Base-by-base conservation (phyloP, 805 yeast genomes). In the Starmerella bombicola region DNA sequence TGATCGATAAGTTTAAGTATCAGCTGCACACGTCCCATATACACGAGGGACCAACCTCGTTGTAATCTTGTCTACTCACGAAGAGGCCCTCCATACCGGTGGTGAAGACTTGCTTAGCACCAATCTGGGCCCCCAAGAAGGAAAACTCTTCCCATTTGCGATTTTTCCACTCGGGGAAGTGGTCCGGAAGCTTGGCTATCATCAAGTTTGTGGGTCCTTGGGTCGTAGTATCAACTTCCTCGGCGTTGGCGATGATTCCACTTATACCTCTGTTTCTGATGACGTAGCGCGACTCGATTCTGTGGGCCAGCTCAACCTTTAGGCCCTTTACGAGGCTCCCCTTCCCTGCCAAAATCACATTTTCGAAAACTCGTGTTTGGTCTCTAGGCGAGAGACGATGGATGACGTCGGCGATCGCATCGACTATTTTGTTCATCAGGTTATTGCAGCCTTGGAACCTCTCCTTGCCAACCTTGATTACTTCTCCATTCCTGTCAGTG, bases 131-230 rank as follows among this genome's bases (percentile, higher is more conserved):
- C 2, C 97, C 97, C 46, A 86, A 63, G 55, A 86, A 83, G 43
- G 74, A 69, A 24, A 78, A 73, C 50, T 82, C 85, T 43, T 78
- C 76, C 71, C 79, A 78, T 1, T 88, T 85, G 25, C 59, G 59
- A 35, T 74, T 74, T 62, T 86, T 86, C 96, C 96, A 88, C 50
- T 83, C 94, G 1, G 94, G 82, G 62, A 88, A 88, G 60, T 88
- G 86, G 41, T 88, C 97, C 0, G 95, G 93, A 58, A 74, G 70
- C 53, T 78, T 78, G 20, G 77, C 74, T 37, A 75, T 56, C 49
- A 71, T 74, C 41, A 86, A 70, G 12, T 76, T 66, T n/a, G 76
- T 74, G 18, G 96, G 97, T 2, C 78, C 85, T 62, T 88, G 97
- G 37, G 68, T 60, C 46, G 42, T 55, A 12, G 48, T 26, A n/a